A percentile compares a stretch with the other conserved stretches of the same genome.
Evolutionary conservation across 371 early-diverging fungal genomes (phyloP).

Genomic region (Cladochytrium tenue): DNA sequence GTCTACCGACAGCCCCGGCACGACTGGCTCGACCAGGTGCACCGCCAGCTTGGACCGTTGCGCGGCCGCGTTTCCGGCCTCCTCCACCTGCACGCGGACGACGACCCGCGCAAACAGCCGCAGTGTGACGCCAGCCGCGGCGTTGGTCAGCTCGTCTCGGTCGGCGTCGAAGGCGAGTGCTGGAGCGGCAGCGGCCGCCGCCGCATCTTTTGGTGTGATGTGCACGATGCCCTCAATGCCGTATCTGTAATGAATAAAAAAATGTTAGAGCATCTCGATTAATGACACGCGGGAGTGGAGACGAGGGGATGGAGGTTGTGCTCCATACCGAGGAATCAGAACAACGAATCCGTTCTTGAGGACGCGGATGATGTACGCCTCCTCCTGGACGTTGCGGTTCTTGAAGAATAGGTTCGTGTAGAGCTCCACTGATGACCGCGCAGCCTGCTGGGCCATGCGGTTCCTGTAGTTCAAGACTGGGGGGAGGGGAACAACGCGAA

Average conservation of each 20-base stretch:
- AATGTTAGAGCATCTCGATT: neutral
- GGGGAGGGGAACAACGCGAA: constrained; percentile 10
- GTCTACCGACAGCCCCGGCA: constrained; percentile 42
- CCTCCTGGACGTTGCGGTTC: constrained; percentile 77
- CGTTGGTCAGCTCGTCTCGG: constrained; percentile 22
- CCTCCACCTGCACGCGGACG: constrained; percentile 77
- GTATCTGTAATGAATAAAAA: constrained; percentile 47
- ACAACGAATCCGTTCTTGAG: constrained; percentile 92
- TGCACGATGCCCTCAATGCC: constrained; percentile 93
- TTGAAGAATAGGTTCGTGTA: constrained; percentile 93
- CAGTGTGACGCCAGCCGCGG: constrained; percentile 53
- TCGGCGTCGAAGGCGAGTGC: constrained; percentile 14
- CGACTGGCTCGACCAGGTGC: constrained; percentile 64
- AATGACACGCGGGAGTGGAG: neutral
- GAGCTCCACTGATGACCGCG: constrained; percentile 89
- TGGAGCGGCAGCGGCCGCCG: neutral
- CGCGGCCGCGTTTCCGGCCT: constrained; percentile 48
- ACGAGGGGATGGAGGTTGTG: neutral
- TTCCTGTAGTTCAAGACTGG: constrained; percentile 91
- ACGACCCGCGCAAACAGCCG: constrained; percentile 75
- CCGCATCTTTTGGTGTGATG: constrained; percentile 22
- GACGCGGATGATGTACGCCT: constrained; percentile 87
- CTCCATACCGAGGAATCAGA: constrained; percentile 72
- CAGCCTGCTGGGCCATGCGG: constrained; percentile 93
- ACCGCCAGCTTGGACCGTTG: constrained; percentile 41